Evolutionary conservation across 106 monocot species (phyloP), one percentile per base, ranked within the genome.

Genomic region (Allium sativum): DNA sequence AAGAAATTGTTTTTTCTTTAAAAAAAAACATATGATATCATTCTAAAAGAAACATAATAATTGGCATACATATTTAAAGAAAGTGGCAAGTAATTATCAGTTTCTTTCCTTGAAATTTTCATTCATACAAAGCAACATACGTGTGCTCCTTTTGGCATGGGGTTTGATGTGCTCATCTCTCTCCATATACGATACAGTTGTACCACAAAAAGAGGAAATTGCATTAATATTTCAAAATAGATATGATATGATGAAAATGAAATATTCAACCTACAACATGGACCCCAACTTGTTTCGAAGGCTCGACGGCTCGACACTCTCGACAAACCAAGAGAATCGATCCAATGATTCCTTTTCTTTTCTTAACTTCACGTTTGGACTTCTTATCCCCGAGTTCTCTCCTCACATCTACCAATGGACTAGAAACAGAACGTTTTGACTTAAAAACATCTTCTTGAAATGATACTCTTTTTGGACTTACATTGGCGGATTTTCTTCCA

Each of bases 311-410:
- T 0, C 47, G 62, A 48, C 62, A 45, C 14, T 62, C 45, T 48
- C 47, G 45, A 16, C 62, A 62, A 0, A 17, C 60, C n/a, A 60
- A 44, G 2, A 60, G 9, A 44, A 60, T 60, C 1, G 60, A 62
- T 46, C 62, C 62, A 4, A 62, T 21, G 4, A 62, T 21, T 9
- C 62, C 62, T 48, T 62, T 62, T 1, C 62, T 62, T 46, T 62
- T 62, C 44, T 18, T 18, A 4, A 16, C 44, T 1, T 60, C 60
- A 21, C 60, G 18, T 18, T 44, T 60, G 16, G 11, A 42, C 60
- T 17, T 44, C 8, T n/a, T 12, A 42, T 44, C 42, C 10, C 0
- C 18, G 43, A 1, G 8, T 0, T 4, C 9, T 9, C 6, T 41
- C 7, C 60, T 44, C 43, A 42, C 44, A n/a, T 46, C 46, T 0